A percentile compares a stretch with the other conserved stretches of the same genome.
These are phyloP conservation scores for Trypanosoma mega DNA, from an alignment of 208 protist species.

Conservation along the genomic window DNA sequence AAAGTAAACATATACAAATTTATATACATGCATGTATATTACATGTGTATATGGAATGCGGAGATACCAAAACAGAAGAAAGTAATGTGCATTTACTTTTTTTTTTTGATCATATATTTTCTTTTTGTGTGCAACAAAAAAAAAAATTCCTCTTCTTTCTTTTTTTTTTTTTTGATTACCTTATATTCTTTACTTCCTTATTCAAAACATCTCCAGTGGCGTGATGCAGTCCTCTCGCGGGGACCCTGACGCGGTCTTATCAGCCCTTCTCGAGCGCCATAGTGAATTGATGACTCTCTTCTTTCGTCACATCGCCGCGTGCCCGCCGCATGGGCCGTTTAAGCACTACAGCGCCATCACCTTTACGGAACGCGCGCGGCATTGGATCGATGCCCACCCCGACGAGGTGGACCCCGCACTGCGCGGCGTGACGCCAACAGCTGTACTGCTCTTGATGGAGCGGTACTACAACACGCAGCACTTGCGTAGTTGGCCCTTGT, in stretches of 20 bases:
- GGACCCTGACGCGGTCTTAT: constrained; percentile 16
- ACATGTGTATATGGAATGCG: constrained; percentile 15
- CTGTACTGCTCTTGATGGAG: constrained; percentile 59
- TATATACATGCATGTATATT: constrained; percentile 17
- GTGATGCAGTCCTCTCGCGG: too few species aligned
- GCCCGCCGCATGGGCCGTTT: constrained; percentile 74
- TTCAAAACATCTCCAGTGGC: too few species aligned
- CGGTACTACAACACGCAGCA: constrained; percentile 63
- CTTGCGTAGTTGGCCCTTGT: constrained; percentile 60
- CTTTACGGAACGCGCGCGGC: constrained; percentile 52
- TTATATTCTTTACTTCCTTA: too few species aligned
- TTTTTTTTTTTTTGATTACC: too few species aligned
- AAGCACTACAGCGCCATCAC: constrained; percentile 68
- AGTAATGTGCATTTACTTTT: too few species aligned
- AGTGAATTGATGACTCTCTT: constrained; percentile 73
- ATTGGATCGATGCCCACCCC: constrained; percentile 8
- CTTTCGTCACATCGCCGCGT: constrained; percentile 64
- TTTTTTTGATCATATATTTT: too few species aligned
- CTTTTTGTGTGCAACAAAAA: too few species aligned
- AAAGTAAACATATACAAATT: constrained; percentile 9
- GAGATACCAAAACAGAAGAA: constrained; percentile 16
- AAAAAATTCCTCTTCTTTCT: too few species aligned
- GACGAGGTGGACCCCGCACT: neutral
- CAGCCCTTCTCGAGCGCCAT: constrained; percentile 38
- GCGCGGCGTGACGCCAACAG: constrained; percentile 38